These are phyloP conservation scores for Bipolaris gigantea DNA, from an alignment of 2,329 filamentous ascomycete genomes.

Conservation along the genomic window DNA sequence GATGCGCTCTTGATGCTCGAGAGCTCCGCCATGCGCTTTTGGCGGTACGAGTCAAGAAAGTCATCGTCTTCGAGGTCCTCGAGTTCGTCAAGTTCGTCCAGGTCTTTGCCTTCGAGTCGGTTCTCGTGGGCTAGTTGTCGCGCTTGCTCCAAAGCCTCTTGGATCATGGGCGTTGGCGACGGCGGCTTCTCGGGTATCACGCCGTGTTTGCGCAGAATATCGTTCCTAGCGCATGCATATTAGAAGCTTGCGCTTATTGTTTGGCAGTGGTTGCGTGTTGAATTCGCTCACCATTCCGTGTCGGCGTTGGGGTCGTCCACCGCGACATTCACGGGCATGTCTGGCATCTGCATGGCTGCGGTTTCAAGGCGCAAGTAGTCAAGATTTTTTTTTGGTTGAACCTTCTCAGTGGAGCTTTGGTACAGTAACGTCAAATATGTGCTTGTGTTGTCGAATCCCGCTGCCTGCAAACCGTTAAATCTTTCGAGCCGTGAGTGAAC, in stretches of 20 bases:
- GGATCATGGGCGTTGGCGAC: conserved; percentile 91
- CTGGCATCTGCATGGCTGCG: conserved; percentile 47
- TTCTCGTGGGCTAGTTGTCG: conserved; percentile 86
- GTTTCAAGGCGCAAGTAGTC: background rate
- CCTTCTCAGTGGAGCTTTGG: background rate
- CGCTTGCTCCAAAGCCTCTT: conserved; percentile 88
- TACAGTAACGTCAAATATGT: background rate
- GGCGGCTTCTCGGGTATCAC: conserved; percentile 97
- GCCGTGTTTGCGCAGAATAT: conserved; percentile 94
- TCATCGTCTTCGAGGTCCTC: conserved; percentile 95
- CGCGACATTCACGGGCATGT: conserved; percentile 72
- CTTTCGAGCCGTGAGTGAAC: conserved; percentile 17
- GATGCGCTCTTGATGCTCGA: conserved; percentile 73
- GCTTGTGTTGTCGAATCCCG: conserved; percentile 9
- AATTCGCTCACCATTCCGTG: conserved; percentile 77
- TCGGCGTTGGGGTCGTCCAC: conserved; percentile 95
- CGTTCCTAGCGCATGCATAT: conserved; percentile 69
- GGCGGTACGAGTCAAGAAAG: conserved; percentile 82
- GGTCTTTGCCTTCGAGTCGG: conserved; percentile 86
- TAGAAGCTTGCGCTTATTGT: background rate
- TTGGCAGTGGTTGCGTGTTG: background rate
- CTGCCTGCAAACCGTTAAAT: conserved; percentile 18
- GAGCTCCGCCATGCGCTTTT: conserved; percentile 85
- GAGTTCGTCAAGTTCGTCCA: conserved; percentile 89
- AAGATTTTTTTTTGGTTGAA: conserved; percentile 28